These are phyloP conservation scores for Microsporum ferrugineum DNA, from an alignment of 2,329 filamentous ascomycete genomes.

Conservation along the genomic window DNA sequence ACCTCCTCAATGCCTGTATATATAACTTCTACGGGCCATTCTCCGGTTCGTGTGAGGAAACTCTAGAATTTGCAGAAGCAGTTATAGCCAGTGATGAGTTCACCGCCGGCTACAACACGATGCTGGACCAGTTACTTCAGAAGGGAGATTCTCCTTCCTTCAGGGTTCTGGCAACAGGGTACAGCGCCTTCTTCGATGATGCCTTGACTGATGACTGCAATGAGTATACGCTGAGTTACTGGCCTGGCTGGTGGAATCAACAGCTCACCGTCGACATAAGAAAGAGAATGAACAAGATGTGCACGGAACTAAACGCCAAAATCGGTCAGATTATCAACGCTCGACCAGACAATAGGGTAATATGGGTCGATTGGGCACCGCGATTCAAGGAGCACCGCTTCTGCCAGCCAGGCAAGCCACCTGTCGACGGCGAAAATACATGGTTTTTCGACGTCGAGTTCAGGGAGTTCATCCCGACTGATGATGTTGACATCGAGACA, in stretches of 20 bases:
- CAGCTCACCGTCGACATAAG: constrained; percentile 18
- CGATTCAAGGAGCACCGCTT: constrained; percentile 21
- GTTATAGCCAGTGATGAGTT: constrained; percentile 13
- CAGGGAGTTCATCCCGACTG: constrained; percentile 7
- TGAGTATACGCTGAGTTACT: constrained; percentile 10
- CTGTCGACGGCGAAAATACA: constrained; percentile 11
- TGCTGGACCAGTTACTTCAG: constrained; percentile 16
- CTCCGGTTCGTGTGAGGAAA: constrained; percentile 9
- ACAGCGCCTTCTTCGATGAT: constrained; percentile 18
- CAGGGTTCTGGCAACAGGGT: constrained; percentile 16
- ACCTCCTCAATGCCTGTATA: constrained; percentile 21
- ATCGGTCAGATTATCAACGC: constrained; percentile 17
- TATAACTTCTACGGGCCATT: constrained; percentile 17
- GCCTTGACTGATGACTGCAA: constrained; percentile 14
- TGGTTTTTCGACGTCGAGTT: constrained; percentile 22
- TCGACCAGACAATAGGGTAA: constrained; percentile 13
- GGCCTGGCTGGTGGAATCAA: constrained; percentile 8
- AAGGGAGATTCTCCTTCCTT: constrained; percentile 20
- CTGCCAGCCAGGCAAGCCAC: constrained; percentile 17
- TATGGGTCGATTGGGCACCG: constrained; percentile 19
- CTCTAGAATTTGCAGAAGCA: neutral
- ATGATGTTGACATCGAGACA: constrained; percentile 5
- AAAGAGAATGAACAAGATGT: constrained; percentile 17
- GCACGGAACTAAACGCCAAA: constrained; percentile 17
- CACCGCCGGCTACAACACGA: constrained; percentile 13